Evolutionary conservation across 1,139 yeast genomes (phyloP), one percentile per base, ranked within the genome.

Genomic region (Magnusiomyces sp.): DNA sequence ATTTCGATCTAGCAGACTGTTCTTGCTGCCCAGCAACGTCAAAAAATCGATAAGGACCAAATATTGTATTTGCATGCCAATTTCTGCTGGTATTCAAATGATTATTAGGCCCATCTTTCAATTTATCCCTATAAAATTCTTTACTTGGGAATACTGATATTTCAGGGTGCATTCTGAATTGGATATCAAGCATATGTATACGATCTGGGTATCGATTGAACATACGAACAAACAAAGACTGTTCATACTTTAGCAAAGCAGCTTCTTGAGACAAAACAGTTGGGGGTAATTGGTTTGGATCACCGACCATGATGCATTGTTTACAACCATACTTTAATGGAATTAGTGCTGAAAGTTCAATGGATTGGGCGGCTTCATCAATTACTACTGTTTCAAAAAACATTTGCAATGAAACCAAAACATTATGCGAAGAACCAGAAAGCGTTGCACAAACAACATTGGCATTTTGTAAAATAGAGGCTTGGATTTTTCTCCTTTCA

Each of bases 321-420:
- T 76, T 81, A 60, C 95, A 86, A 1, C 98, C 98, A 64, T 90
- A 92, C 61, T 95, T 75, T 57, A 92, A 72, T 0, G 98, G 98
- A 60, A 92, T 92, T 32, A 92, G 76, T 0, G 95, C 87, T 9
- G 96, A 87, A 44, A 92, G 66, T 63, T 92, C 98, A 43, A 94
- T 92, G 77, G 95, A 85, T 65, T 92, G 98, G 61, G 97, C 95
- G 1, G 98, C 98, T 66, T 92, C 98, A 71, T 92, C 98, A 56
- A 92, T 82, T 50, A 92, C 81, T 1, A 92, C 97, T n/a, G 95
- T 87, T 49, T 86, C 95, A 65, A 94, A 92, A 40, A 77, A 77
- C 61, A 88, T 75, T 14, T 88, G 80, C 60, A 90, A 69, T 45
- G 80, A 75, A 0, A 89, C 79, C 49, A 92, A 72, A 53, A 88